Conservation (phyloP, 331 rosid species). For the Erythrophleum ivorense region DNA sequence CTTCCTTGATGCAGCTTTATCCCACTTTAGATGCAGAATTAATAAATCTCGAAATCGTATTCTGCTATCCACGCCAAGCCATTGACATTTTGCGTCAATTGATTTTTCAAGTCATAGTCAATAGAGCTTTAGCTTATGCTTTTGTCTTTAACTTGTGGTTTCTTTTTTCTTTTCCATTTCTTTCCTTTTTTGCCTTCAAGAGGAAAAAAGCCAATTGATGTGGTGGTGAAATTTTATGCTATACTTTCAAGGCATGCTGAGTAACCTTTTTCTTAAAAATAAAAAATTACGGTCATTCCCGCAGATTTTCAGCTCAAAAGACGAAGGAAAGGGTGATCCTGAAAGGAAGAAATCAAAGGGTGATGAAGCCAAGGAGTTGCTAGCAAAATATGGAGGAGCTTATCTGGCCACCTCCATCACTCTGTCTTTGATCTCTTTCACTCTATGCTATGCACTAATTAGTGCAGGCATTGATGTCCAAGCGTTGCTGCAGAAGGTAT, state of each 20-base stretch:
- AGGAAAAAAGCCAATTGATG: constrained; percentile 16
- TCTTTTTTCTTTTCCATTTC: constrained; percentile 7
- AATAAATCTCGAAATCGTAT: background rate
- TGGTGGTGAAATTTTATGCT: constrained; percentile 16
- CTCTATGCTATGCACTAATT: constrained; percentile 74
- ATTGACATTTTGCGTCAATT: constrained; percentile 12
- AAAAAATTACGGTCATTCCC: constrained; percentile 22
- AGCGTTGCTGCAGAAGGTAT: constrained; percentile 79
- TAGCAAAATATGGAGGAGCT: constrained; percentile 93
- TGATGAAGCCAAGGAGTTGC: constrained; percentile 84
- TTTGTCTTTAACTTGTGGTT: constrained; percentile 29
- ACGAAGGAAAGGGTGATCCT: constrained; percentile 53
- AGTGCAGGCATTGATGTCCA: constrained; percentile 80
- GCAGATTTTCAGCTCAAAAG: constrained; percentile 90
- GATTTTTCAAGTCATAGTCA: constrained; percentile 18
- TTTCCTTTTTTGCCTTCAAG: constrained; percentile 1
- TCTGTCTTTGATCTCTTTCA: constrained; percentile 80
- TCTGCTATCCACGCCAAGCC: constrained; percentile 3
- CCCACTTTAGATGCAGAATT: constrained; percentile 3
- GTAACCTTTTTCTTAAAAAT: background rate
- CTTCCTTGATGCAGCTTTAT: constrained; percentile 33
- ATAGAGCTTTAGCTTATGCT: constrained; percentile 19
- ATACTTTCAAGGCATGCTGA: constrained; percentile 27
- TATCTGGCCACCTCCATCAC: constrained; percentile 87
- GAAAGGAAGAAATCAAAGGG: constrained; percentile 72